Evolutionary conservation across 2,329 filamentous ascomycete genomes (phyloP).

Genomic region (Balansia obtecta): DNA sequence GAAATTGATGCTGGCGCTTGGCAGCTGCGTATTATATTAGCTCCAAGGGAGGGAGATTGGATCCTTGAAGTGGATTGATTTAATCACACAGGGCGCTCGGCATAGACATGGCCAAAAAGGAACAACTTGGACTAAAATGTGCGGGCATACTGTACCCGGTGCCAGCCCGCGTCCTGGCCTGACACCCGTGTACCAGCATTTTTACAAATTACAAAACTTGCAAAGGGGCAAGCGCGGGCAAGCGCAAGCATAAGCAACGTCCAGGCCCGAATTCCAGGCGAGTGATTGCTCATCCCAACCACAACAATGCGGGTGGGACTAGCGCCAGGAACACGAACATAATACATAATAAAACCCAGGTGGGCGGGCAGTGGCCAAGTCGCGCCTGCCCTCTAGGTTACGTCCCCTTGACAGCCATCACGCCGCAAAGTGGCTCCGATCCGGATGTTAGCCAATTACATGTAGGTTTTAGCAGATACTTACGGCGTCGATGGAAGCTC

Average conservation of each 20-base stretch:
- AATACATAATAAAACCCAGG: no score
- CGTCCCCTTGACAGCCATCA: no score
- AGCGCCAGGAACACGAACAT: no score
- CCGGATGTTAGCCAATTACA: no score
- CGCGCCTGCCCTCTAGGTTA: background rate
- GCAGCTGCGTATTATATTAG: background rate
- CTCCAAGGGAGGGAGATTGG: conserved; percentile 6
- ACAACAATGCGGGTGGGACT: conserved; percentile 1
- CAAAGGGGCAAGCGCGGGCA: background rate
- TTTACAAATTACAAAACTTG: no score
- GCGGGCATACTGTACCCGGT: no score
- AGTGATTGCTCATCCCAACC: conserved; percentile 11
- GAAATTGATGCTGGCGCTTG: background rate
- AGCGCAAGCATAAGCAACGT: background rate
- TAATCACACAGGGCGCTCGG: background rate
- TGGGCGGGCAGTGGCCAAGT: conserved; percentile 1
- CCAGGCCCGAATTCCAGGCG: conserved; percentile 9
- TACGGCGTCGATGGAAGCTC: no score
- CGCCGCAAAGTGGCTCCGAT: no score
- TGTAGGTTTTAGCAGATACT: no score
- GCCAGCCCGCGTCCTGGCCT: no score
- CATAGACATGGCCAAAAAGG: background rate
- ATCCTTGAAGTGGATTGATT: background rate
- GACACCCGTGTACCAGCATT: no score
- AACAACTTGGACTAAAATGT: background rate